Conservation (phyloP, 2,329 filamentous ascomycete species). For the Talaromyces sp. region DNA sequence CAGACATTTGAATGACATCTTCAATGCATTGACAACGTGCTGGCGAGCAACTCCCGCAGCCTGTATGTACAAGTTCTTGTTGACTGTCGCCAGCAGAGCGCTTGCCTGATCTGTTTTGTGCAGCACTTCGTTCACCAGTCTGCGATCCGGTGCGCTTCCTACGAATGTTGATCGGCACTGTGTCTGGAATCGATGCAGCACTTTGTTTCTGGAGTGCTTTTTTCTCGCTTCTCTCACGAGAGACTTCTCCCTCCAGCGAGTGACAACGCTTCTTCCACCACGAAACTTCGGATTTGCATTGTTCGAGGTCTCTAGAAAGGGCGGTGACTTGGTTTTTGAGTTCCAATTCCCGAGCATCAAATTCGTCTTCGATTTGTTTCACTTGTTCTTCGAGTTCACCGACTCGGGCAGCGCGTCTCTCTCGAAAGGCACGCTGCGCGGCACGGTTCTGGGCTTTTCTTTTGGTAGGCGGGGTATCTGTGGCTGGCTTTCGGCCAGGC, state of each 20-base stretch:
- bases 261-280: slow-evolving; percentile 51
- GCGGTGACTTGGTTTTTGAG: slow-evolving; percentile 49
- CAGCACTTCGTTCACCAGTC: not conserved
- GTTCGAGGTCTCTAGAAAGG: slow-evolving; percentile 62
- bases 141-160: slow-evolving; percentile 12
- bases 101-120: not conserved
- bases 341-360: slow-evolving; percentile 42
- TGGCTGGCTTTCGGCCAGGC: slow-evolving; percentile 88
- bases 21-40: slow-evolving; percentile 58
- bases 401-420: slow-evolving; percentile 77
- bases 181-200: slow-evolving; percentile 1
- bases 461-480: slow-evolving; percentile 86
- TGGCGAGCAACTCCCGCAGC: slow-evolving; percentile 61
- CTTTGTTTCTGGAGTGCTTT: slow-evolving; percentile 36
- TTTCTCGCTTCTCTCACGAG: slow-evolving; percentile 35
- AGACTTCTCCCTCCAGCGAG: slow-evolving; percentile 58
- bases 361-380: slow-evolving; percentile 42
- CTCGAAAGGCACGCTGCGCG: slow-evolving; percentile 84
- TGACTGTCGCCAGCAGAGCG: slow-evolving; percentile 8
- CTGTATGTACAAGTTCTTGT: slow-evolving; percentile 34
- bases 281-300: slow-evolving; percentile 49
- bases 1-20: slow-evolving; percentile 45
- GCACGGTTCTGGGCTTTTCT: slow-evolving; percentile 91
- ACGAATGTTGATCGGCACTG: slow-evolving; percentile 9
- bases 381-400: slow-evolving; percentile 56